Conservation (phyloP, 768 basidiomycete genomes). For the Russula lepida region DNA sequence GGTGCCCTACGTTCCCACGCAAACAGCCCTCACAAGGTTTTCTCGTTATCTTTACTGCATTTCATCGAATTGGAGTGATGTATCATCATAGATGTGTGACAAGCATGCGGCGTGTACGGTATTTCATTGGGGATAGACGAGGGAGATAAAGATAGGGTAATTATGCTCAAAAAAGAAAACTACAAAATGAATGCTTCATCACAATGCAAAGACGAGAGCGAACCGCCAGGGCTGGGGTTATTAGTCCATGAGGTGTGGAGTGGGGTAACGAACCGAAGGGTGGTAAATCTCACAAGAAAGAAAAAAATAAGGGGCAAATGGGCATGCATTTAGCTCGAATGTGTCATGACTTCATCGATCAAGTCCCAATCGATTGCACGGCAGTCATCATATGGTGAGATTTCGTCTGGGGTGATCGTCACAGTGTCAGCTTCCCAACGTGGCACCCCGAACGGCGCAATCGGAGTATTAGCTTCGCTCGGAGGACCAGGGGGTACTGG, state of each 20-base stretch:
- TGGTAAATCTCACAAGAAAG: neutral
- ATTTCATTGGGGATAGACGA: neutral
- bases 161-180: neutral
- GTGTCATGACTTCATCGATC: conserved; percentile 21
- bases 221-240: neutral
- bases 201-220: neutral
- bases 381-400: conserved; percentile 4
- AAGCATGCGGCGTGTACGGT: neutral
- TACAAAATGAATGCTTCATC: neutral
- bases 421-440: neutral
- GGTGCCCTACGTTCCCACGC: neutral
- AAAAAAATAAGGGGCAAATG: neutral
- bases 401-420: neutral
- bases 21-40: no score
- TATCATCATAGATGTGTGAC: neutral
- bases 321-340: neutral
- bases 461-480: conserved; percentile 15
- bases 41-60: neutral
- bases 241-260: neutral
- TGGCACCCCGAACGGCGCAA: neutral
- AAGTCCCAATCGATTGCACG: conserved; percentile 20
- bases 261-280: neutral
- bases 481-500: conserved; percentile 18
- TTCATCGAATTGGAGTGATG: neutral
- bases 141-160: neutral